Conservation (phyloP, 2,329 filamentous ascomycete genomes). For the Neofusicoccum laricinum region DNA sequence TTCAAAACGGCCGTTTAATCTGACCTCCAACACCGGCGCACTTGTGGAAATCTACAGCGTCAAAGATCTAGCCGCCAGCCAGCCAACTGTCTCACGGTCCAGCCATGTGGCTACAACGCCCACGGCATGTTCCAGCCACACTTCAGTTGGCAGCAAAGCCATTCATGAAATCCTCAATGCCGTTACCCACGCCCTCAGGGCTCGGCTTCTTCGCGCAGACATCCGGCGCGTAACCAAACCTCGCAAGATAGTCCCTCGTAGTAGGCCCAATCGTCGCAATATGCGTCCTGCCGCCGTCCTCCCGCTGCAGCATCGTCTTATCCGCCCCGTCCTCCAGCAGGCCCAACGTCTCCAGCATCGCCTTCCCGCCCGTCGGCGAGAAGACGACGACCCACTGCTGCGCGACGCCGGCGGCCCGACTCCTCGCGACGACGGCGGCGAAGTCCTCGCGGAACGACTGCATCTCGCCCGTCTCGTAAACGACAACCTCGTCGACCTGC, state of each 20-base stretch:
- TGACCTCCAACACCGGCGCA: too few relatives aligned
- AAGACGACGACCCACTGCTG: constrained; percentile 73
- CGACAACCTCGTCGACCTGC: constrained; percentile 71
- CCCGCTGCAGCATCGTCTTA: constrained; percentile 24
- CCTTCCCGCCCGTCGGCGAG: constrained; percentile 60
- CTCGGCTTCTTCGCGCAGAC: constrained; percentile 81
- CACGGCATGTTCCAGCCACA: background rate
- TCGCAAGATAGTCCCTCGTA: constrained; percentile 70
- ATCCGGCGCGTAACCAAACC: constrained; percentile 67
- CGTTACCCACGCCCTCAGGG: constrained; percentile 72
- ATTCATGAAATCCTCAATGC: constrained; percentile 50
- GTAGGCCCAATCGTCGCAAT: constrained; percentile 93
- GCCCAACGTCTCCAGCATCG: constrained; percentile 55
- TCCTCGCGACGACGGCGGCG: constrained; percentile 46
- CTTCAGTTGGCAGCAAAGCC: background rate
- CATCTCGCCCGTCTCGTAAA: constrained; percentile 86
- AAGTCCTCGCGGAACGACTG: constrained; percentile 72
- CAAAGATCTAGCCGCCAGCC: too few relatives aligned
- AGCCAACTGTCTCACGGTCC: background rate
- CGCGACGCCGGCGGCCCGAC: constrained; percentile 31
- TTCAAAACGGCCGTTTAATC: too few relatives aligned
- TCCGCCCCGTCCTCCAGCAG: constrained; percentile 44
- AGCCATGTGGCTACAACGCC: too few relatives aligned
- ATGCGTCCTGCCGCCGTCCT: constrained; percentile 49
- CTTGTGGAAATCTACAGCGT: too few relatives aligned